These are phyloP conservation scores for Echinochloa phyllopogon DNA, from an alignment of 176 grass and related monocot genomes.

Conservation along the genomic window DNA sequence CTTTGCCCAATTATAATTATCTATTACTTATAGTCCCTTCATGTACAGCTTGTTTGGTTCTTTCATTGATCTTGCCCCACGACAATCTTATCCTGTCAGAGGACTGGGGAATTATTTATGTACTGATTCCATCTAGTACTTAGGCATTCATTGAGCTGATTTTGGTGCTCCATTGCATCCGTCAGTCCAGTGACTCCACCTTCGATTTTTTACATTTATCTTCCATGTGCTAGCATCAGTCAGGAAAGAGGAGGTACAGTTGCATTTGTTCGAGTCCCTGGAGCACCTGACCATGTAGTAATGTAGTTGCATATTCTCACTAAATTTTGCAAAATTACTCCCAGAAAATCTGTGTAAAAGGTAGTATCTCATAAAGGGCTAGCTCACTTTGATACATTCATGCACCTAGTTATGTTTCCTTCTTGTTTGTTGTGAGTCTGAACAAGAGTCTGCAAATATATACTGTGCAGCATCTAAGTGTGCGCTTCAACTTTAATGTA, in stretches of 20 bases:
- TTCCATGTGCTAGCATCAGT: background rate
- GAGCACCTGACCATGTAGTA: background rate
- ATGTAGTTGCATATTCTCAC: background rate
- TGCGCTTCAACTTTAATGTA: background rate
- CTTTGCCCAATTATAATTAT: background rate
- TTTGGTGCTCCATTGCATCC: background rate
- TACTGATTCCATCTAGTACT: background rate
- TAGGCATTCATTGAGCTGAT: background rate
- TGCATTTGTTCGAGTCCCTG: background rate
- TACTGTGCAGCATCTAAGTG: background rate
- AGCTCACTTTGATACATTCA: background rate
- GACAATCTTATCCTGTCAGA: background rate
- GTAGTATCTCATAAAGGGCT: background rate
- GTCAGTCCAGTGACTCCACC: background rate
- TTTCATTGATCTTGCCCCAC: slow-evolving; percentile 20
- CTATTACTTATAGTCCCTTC: background rate
- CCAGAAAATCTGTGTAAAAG: background rate
- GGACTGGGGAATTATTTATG: background rate
- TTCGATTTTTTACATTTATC: background rate
- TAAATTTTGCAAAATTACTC: background rate
- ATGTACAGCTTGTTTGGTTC: slow-evolving; percentile 31
- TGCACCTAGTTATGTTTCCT: background rate
- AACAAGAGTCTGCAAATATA: background rate
- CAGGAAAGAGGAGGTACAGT: background rate
- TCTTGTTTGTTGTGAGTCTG: background rate